phyloP scores from a whole-genome alignment of 805 yeast genomes.

The Candida palmyrensis region DNA sequence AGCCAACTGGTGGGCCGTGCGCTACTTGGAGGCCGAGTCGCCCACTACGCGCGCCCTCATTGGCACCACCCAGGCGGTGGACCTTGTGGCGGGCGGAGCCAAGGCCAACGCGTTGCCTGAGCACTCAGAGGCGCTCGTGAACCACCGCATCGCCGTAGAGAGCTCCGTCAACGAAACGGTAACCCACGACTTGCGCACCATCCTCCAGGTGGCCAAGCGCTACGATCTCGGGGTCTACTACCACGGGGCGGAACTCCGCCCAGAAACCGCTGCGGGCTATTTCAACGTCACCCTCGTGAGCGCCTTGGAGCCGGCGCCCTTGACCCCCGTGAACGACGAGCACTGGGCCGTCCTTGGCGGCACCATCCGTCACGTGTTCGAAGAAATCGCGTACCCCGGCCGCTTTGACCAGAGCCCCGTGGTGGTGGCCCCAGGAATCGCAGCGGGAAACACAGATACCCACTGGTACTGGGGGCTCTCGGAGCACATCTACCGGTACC shows the following conservation, averaged over 20 bases:
- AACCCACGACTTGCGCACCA: slow-evolving; percentile 32
- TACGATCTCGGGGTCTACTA: slow-evolving; percentile 43
- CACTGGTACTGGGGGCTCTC: slow-evolving; percentile 54
- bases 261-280: slow-evolving; percentile 33
- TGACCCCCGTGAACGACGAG: slow-evolving; percentile 37
- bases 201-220: slow-evolving; percentile 38
- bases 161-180: slow-evolving; percentile 40
- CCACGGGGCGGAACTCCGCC: slow-evolving; percentile 16
- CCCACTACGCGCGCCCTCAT: slow-evolving; percentile 33
- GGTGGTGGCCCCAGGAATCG: slow-evolving; percentile 49
- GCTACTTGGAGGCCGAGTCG: slow-evolving; percentile 18
- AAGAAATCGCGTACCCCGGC: slow-evolving; percentile 25
- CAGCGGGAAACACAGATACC: slow-evolving; percentile 67
- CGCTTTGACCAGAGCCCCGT: slow-evolving; percentile 11
- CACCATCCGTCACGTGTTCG: slow-evolving; percentile 33
- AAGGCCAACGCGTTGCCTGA: slow-evolving; percentile 79
- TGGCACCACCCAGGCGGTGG: slow-evolving; percentile 64
- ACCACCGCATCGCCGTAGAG: slow-evolving; percentile 63
- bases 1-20: slow-evolving; percentile 31
- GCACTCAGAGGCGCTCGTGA: slow-evolving; percentile 45
- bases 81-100: slow-evolving; percentile 65
- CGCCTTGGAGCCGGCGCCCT: slow-evolving; percentile 48
- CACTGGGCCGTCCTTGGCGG: slow-evolving; percentile 37
- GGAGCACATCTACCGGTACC: slow-evolving; percentile 51
- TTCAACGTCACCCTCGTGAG: slow-evolving; percentile 27